phyloP scores from a whole-genome alignment of 495 filamentous ascomycete genomes.

The Articulospora tetracladia region DNA sequence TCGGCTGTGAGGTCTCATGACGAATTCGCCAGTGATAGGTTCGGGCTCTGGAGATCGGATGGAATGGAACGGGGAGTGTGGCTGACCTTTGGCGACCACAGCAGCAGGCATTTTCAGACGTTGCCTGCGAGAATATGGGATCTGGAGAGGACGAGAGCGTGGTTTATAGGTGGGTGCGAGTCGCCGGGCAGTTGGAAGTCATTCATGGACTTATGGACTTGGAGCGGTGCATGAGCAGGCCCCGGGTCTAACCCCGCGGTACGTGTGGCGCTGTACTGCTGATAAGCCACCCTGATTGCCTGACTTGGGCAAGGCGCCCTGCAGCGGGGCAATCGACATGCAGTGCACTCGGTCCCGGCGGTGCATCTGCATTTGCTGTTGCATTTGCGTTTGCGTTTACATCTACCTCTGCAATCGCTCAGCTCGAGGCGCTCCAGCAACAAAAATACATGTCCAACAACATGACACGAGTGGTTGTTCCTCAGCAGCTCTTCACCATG shows the following conservation, averaged over 20 bases:
- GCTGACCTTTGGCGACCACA: slow-evolving; percentile 2
- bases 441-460: no score
- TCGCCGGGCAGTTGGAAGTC: not conserved
- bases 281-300: not conserved
- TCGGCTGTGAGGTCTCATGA: not conserved
- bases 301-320: no score
- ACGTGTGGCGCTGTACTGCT: not conserved
- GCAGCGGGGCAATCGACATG: no score
- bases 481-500: no score
- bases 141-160: not conserved
- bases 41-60: not conserved
- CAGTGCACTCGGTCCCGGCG: no score
- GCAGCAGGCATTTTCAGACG: not conserved
- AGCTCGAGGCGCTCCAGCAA: no score
- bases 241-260: not conserved
- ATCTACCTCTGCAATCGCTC: no score
- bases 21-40: not conserved
- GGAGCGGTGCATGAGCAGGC: not conserved
- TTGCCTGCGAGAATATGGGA: not conserved
- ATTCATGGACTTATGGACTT: not conserved
- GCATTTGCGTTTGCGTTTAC: no score
- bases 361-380: no score
- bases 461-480: no score
- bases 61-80: not conserved
- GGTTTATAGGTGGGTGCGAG: not conserved